A percentile compares a stretch with the other conserved stretches of the same genome.
Conservation (phyloP, 2,329 filamentous ascomycete genomes). For the Hymenoscyphus infarciens region DNA sequence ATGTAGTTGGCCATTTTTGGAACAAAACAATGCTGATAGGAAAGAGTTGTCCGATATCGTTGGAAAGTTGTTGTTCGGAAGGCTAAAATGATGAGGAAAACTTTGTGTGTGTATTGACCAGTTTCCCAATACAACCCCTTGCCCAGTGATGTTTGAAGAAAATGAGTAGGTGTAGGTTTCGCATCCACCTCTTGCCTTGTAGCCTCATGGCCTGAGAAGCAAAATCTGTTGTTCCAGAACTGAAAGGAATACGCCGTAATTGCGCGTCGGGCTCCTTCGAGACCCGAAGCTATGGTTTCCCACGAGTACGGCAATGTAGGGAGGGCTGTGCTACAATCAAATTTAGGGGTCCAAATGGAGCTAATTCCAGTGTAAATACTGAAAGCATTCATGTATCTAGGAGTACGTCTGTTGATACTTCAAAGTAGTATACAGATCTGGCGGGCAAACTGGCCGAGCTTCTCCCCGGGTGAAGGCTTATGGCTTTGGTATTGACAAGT, state of each 20-base stretch:
- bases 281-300: constrained; percentile 2
- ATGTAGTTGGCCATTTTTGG: neutral
- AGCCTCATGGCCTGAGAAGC: neutral
- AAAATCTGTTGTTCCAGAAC: neutral
- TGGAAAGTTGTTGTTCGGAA: too few relatives aligned
- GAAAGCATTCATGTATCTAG: neutral
- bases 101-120: neutral
- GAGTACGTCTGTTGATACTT: neutral
- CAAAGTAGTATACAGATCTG: neutral
- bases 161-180: neutral
- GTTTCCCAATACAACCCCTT: neutral
- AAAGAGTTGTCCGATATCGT: neutral
- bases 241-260: neutral
- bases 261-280: neutral
- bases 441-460: neutral
- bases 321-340: neutral
- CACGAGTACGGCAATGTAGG: constrained; percentile 1
- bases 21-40: neutral
- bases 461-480: neutral
- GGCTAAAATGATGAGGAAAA: neutral
- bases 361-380: neutral
- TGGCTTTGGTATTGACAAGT: neutral
- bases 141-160: neutral
- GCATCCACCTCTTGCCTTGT: neutral
- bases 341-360: neutral